Evolutionary conservation across 2,329 filamentous ascomycete species (phyloP).

Genomic region (Gyromitra esculenta): DNA sequence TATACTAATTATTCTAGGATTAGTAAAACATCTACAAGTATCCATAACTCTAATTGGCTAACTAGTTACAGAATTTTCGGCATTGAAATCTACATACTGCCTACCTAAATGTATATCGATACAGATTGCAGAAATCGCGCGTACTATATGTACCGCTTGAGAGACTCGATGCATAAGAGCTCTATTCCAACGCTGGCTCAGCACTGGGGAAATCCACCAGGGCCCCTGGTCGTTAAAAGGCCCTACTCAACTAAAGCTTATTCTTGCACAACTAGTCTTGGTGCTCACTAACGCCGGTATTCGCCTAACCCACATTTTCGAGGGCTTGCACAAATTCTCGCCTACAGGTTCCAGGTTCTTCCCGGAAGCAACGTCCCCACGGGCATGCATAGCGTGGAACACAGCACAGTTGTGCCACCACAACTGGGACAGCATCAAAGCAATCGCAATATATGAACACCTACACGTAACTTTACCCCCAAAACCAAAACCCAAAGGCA

Average conservation of each 20-base stretch:
- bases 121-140: background rate
- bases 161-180: background rate
- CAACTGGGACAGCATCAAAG: slow-evolving; percentile 64
- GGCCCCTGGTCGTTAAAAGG: background rate
- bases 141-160: background rate
- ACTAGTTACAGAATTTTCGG: background rate
- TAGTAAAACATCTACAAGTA: background rate
- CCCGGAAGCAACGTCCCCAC: background rate
- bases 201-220: background rate
- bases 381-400: slow-evolving; percentile 60
- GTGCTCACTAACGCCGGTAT: background rate
- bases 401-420: slow-evolving; percentile 60
- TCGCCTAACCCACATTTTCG: slow-evolving; percentile 47
- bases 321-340: background rate
- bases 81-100: background rate
- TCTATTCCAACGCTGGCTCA: background rate
- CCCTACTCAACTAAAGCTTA: background rate
- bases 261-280: background rate
- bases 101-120: too few species aligned
- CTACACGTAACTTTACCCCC: slow-evolving; percentile 56
- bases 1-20: background rate
- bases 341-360: background rate
- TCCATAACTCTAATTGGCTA: background rate
- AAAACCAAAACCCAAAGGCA: slow-evolving; percentile 62
- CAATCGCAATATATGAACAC: slow-evolving; percentile 61